Evolutionary conservation across 371 early-diverging fungal species (phyloP).

Genomic region (Rhizopus delemar): DNA sequence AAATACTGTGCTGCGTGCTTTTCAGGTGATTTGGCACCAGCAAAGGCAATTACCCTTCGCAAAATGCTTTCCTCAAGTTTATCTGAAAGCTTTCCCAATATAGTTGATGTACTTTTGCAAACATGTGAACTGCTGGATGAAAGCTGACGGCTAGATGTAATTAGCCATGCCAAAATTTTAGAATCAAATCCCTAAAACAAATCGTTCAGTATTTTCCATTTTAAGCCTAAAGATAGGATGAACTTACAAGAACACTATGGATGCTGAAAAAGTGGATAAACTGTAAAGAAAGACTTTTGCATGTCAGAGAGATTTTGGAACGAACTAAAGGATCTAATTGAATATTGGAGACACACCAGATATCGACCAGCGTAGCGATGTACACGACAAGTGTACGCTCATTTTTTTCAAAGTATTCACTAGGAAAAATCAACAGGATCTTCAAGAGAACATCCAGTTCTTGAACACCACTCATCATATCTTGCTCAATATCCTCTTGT

Average conservation of each 20-base stretch:
- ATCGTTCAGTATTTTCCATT: not conserved
- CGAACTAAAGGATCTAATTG: conserved; percentile 26
- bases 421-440: conserved; percentile 49
- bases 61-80: conserved; percentile 18
- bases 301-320: conserved; percentile 34
- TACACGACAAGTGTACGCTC: conserved; percentile 45
- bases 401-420: conserved; percentile 53
- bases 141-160: conserved; percentile 25
- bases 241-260: conserved; percentile 46
- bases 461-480: conserved; percentile 11
- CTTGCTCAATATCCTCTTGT: conserved; percentile 12
- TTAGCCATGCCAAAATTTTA: conserved; percentile 28
- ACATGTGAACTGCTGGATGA: conserved; percentile 20
- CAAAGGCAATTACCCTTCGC: conserved; percentile 12
- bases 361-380: conserved; percentile 46
- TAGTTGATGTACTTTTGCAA: conserved; percentile 22
- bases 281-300: conserved; percentile 38
- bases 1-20: conserved; percentile 11
- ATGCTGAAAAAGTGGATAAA: conserved; percentile 40
- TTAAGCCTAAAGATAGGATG: not conserved
- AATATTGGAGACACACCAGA: conserved; percentile 29
- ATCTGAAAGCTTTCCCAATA: conserved; percentile 12
- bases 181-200: conserved; percentile 19
- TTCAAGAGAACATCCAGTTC: conserved; percentile 24
- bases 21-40: conserved; percentile 13